Percentiles rank a stretch among this genome's conserved stretches.
phyloP scores from a whole-genome alignment of 148 eudicot genomes.

The Suaeda aralocaspica region DNA sequence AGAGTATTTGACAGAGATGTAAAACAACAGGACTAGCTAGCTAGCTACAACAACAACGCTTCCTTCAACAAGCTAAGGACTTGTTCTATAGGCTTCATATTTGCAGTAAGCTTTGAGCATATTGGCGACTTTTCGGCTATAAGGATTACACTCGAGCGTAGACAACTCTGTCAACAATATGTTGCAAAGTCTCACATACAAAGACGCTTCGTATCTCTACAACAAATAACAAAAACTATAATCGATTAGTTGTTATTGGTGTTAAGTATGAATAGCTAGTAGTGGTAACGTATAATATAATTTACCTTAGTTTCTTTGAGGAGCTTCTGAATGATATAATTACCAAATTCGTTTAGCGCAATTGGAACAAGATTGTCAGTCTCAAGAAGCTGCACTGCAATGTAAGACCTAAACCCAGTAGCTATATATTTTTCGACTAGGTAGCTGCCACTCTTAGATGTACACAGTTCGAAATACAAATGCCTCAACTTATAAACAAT shows the following conservation, averaged over 20 bases:
- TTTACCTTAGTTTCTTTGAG: constrained; percentile 5
- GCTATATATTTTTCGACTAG: constrained; percentile 15
- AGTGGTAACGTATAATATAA: too few relatives aligned
- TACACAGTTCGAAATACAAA: not conserved
- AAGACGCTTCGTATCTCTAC: not conserved
- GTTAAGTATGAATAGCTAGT: too few relatives aligned
- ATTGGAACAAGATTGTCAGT: not conserved
- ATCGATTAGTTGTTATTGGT: too few relatives aligned
- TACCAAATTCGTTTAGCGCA: constrained; percentile 16
- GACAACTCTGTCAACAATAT: not conserved
- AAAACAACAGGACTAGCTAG: too few relatives aligned
- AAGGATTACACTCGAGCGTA: not conserved
- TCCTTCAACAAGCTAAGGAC: too few relatives aligned
- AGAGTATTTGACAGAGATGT: too few relatives aligned
- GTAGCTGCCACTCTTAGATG: constrained; percentile 16
- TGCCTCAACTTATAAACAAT: not conserved
- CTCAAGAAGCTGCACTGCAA: not conserved
- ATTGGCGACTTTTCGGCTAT: constrained; percentile 2
- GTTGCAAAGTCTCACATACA: not conserved
- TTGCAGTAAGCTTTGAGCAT: not conserved
- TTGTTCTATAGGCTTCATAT: too few relatives aligned
- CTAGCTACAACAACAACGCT: too few relatives aligned
- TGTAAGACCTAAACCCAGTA: not conserved
- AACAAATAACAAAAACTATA: too few relatives aligned
- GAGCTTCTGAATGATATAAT: constrained; percentile 22